A percentile compares a stretch with the other conserved stretches of the same genome.
Conservation (phyloP, 495 filamentous ascomycete genomes). For the Bryoglossum gracile region DNA sequence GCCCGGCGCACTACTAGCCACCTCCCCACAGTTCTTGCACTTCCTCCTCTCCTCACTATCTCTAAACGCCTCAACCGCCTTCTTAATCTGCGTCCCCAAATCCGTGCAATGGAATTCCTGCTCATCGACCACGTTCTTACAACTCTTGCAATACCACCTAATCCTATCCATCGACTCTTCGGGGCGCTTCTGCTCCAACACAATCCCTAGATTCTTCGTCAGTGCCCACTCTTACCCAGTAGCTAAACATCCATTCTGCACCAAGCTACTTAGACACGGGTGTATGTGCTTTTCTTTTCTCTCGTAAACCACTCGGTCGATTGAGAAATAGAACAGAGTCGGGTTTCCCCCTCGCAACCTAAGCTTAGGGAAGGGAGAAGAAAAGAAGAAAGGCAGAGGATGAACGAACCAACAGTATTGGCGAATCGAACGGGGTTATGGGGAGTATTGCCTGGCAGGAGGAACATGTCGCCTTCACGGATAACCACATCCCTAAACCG, state of each 20-base stretch:
- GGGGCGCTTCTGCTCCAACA: constrained; percentile 81
- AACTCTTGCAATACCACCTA: constrained; percentile 82
- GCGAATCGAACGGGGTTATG: constrained; percentile 67
- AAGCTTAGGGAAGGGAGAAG: too few relatives aligned
- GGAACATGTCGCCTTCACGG: constrained; percentile 88
- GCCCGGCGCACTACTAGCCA: constrained; percentile 52
- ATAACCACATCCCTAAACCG: constrained; percentile 79
- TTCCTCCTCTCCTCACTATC: constrained; percentile 61
- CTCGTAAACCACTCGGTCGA: too few relatives aligned
- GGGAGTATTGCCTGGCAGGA: constrained; percentile 84
- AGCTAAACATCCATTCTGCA: too few relatives aligned
- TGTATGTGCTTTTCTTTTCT: too few relatives aligned
- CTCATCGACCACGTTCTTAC: constrained; percentile 73
- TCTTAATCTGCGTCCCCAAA: constrained; percentile 95
- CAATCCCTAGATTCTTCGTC: too few relatives aligned
- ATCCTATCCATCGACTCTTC: constrained; percentile 64
- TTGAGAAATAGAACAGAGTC: too few relatives aligned
- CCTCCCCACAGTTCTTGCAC: constrained; percentile 69
- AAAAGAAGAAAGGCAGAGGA: too few relatives aligned
- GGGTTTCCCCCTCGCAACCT: too few relatives aligned
- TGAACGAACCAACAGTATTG: constrained; percentile 53
- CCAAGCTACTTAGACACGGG: too few relatives aligned
- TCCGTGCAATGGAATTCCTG: constrained; percentile 82
- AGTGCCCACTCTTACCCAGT: too few relatives aligned
- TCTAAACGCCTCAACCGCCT: constrained; percentile 78